Evolutionary conservation across 352 stramenopile species (phyloP).

Genomic region (Pelagophyceae sp.): DNA sequence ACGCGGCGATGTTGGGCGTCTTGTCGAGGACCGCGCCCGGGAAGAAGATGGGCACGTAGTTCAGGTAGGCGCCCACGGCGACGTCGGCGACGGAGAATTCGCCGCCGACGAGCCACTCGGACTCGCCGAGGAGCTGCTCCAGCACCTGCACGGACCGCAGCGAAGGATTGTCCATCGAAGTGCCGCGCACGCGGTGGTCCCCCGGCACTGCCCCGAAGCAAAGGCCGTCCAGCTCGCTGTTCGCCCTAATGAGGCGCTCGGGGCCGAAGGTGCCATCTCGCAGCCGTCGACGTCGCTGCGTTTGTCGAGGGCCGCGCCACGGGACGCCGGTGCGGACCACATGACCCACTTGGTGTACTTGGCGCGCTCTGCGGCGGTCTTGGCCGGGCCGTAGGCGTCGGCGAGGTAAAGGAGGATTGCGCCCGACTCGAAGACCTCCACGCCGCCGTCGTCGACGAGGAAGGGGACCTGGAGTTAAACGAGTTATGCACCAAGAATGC

Average conservation of each 20-base stretch:
- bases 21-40: constrained; percentile 40
- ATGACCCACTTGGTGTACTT: constrained; percentile 45
- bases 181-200: constrained; percentile 33
- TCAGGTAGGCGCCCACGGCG: constrained; percentile 40
- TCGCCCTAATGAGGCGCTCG: too few relatives aligned
- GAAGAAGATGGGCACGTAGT: constrained; percentile 60
- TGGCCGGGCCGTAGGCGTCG: constrained; percentile 28
- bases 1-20: constrained; percentile 47
- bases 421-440: constrained; percentile 55
- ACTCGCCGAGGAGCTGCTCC: constrained; percentile 40
- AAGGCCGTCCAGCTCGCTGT: constrained; percentile 54
- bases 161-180: constrained; percentile 42
- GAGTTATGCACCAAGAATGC: too few relatives aligned
- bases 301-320: too few relatives aligned
- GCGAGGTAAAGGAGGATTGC: constrained; percentile 56
- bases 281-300: too few relatives aligned
- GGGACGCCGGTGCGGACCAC: too few relatives aligned
- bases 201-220: constrained; percentile 40
- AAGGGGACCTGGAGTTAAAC: constrained; percentile 44
- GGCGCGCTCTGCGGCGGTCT: neutral
- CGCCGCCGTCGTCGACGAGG: constrained; percentile 41
- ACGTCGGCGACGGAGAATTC: constrained; percentile 34
- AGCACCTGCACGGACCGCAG: constrained; percentile 40
- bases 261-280: too few relatives aligned
- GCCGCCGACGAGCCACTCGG: constrained; percentile 39